Percentiles rank a stretch among this genome's conserved stretches.
Evolutionary conservation across 257 asterid species (phyloP).

Genomic region (Nicotiana tomentosiformis): DNA sequence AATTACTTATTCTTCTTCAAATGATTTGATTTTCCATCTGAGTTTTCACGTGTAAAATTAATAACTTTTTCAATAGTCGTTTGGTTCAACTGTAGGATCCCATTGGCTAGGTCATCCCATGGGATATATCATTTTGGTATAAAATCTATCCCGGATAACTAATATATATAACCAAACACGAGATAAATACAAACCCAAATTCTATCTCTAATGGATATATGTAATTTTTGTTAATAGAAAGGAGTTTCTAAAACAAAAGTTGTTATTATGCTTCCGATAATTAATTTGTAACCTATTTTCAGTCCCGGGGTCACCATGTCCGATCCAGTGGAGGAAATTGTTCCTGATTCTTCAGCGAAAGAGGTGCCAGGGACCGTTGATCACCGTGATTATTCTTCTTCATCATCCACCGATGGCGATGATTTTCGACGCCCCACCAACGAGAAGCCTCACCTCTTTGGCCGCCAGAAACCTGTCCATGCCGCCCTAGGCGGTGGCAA

Average conservation of each 20-base stretch:
- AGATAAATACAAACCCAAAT: too few species aligned
- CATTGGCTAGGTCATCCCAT: too few species aligned
- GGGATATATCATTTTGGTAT: too few species aligned
- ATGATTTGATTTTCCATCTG: too few species aligned
- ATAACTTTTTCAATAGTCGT: too few species aligned
- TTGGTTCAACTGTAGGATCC: too few species aligned
- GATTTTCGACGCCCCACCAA: not conserved
- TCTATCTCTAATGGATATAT: not conserved
- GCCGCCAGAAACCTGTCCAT: constrained; percentile 73
- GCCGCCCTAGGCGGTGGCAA: constrained; percentile 79
- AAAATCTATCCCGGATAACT: too few species aligned
- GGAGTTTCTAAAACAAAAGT: not conserved
- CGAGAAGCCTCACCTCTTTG: constrained; percentile 49
- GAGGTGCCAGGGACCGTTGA: constrained; percentile 1
- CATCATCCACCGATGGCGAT: constrained; percentile 11
- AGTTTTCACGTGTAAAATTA: too few species aligned
- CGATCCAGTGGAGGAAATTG: constrained; percentile 12
- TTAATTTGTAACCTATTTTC: not conserved
- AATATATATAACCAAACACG: too few species aligned
- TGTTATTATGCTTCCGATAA: not conserved
- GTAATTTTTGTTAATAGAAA: not conserved
- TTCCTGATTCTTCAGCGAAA: constrained; percentile 21
- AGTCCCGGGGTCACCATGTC: constrained; percentile 12
- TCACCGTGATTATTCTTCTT: constrained; percentile 3
- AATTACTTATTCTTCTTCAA: too few species aligned